These are phyloP conservation scores for Citrus inodora DNA, from an alignment of 345 rosid genomes.

Conservation along the genomic window DNA sequence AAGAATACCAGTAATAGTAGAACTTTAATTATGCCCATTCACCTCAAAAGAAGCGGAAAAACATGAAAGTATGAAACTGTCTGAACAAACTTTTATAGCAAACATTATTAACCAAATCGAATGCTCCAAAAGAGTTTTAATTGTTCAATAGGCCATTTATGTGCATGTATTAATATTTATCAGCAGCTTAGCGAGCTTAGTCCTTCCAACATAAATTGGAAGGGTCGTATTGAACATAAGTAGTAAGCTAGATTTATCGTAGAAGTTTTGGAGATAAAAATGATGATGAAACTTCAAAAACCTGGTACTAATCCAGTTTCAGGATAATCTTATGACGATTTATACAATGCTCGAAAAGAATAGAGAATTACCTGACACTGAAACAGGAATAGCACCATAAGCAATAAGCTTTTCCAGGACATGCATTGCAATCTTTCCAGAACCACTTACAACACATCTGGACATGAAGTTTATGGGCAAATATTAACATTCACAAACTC, in stretches of 20 bases:
- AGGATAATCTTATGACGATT: not conserved
- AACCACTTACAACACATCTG: slow-evolving; percentile 96
- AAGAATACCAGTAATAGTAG: slow-evolving; percentile 16
- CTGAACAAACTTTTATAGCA: slow-evolving; percentile 14
- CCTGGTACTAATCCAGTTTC: slow-evolving; percentile 1
- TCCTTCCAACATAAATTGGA: not conserved
- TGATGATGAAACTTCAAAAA: not conserved
- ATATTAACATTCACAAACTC: slow-evolving; percentile 8
- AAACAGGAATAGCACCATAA: slow-evolving; percentile 85
- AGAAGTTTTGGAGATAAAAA: not conserved
- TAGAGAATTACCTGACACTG: slow-evolving; percentile 69
- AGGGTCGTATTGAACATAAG: not conserved
- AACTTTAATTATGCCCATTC: not conserved
- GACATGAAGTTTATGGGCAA: slow-evolving; percentile 11
- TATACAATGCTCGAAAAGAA: not conserved
- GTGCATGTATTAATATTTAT: not conserved
- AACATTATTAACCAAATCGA: not conserved
- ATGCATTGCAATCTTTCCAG: slow-evolving; percentile 98
- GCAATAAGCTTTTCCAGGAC: slow-evolving; percentile 97
- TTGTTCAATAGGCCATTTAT: not conserved
- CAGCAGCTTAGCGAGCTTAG: not conserved
- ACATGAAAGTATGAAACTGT: not conserved
- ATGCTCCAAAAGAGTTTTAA: not conserved
- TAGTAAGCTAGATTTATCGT: not conserved
- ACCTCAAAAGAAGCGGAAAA: not conserved